phyloP scores from a whole-genome alignment of 768 basidiomycete species.

The Phylloporus rhodoxanthus region DNA sequence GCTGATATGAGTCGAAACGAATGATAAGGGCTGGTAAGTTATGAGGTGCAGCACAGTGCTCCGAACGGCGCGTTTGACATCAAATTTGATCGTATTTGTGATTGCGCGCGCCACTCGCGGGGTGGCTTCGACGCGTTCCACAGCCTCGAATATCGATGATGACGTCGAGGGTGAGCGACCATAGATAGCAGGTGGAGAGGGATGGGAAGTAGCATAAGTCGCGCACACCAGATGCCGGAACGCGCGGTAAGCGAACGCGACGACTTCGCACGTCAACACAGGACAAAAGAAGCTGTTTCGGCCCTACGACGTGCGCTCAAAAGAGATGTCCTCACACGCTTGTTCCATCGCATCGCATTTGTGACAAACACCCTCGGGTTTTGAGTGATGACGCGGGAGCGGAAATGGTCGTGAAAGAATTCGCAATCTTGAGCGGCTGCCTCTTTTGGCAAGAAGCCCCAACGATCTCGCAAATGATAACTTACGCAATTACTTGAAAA shows the following conservation, averaged over 20 bases:
- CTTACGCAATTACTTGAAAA: neutral
- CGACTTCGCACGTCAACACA: neutral
- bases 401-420: conserved; percentile 16
- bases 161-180: conserved; percentile 5
- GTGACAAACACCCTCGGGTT: conserved; percentile 8
- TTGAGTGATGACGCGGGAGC: neutral
- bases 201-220: conserved; percentile 3
- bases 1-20: neutral
- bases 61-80: neutral
- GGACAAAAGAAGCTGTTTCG: conserved; percentile 1
- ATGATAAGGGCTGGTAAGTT: neutral
- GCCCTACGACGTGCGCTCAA: neutral
- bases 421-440: conserved; percentile 12
- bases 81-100: neutral
- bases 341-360: conserved; percentile 8
- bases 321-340: conserved; percentile 11
- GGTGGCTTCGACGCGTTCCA: neutral
- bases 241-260: neutral
- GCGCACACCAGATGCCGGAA: neutral
- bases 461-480: neutral
- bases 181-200: conserved; percentile 1
- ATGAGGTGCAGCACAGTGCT: neutral
- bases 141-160: neutral
- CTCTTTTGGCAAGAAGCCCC: conserved; percentile 6
- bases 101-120: neutral